Evolutionary conservation across 176 grass and related monocot genomes (phyloP).

Genomic region (Puya raimondii): DNA sequence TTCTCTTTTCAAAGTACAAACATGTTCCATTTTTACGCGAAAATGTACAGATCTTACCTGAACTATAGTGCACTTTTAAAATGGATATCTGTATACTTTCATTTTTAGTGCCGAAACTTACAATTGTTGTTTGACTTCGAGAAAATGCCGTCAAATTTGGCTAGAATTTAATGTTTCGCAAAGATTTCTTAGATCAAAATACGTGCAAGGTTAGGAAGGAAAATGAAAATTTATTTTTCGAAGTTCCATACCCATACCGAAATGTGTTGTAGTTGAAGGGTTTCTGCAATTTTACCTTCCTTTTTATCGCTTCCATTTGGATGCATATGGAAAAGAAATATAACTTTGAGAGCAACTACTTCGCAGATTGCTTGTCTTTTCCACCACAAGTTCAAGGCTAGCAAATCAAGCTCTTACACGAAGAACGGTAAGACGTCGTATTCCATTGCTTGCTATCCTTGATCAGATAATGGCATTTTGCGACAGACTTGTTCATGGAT

Average conservation of each 20-base stretch:
- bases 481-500: too few relatives aligned
- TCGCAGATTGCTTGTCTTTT: conserved; percentile 81
- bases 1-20: background rate
- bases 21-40: background rate
- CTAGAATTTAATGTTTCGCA: too few relatives aligned
- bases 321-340: background rate
- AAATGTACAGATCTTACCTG: background rate
- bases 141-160: too few relatives aligned
- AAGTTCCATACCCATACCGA: background rate
- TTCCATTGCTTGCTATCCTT: background rate
- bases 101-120: background rate
- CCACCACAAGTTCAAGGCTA: conserved; percentile 57
- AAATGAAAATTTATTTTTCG: background rate
- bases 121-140: background rate
- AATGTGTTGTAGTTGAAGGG: too few relatives aligned
- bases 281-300: too few relatives aligned
- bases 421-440: conserved; percentile 38
- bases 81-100: background rate
- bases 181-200: background rate
- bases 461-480: too few relatives aligned
- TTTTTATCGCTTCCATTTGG: too few relatives aligned
- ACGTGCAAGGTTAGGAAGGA: background rate
- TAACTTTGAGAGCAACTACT: background rate
- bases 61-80: background rate
- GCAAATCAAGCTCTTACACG: conserved; percentile 66